Conservation (phyloP, 2,329 filamentous ascomycete genomes). For the Nigrospora sphaerica region DNA sequence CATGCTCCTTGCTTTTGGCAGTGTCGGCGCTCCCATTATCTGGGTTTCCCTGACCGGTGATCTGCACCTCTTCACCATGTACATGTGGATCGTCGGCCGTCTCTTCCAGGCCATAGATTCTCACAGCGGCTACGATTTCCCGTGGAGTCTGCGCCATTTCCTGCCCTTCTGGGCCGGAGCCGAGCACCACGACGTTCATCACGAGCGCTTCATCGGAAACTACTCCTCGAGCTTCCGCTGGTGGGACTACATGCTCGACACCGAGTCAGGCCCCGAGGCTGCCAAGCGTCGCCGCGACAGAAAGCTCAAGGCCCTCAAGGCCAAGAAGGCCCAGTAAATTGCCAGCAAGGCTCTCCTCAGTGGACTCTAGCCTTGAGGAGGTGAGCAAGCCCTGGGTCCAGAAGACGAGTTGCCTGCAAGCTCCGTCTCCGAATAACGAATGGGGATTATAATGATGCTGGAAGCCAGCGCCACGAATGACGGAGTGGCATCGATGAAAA, state of each 20-base stretch:
- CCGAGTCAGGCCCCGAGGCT: constrained; percentile 84
- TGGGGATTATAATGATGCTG: too few species aligned
- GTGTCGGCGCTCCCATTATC: constrained; percentile 73
- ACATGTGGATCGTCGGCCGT: constrained; percentile 86
- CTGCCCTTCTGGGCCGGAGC: constrained; percentile 97
- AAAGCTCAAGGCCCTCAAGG: constrained; percentile 59
- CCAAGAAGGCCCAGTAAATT: constrained; percentile 60
- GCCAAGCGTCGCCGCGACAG: constrained; percentile 75
- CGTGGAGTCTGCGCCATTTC: constrained; percentile 93
- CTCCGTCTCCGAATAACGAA: too few species aligned
- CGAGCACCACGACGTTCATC: constrained; percentile 92
- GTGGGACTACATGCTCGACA: constrained; percentile 95
- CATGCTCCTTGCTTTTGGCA: constrained; percentile 86
- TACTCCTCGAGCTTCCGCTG: constrained; percentile 97
- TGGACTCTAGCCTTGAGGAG: too few species aligned
- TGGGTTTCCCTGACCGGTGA: constrained; percentile 80
- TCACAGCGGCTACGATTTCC: constrained; percentile 97
- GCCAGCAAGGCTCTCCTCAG: neutral
- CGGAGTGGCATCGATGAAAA: too few species aligned
- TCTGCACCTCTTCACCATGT: constrained; percentile 96
- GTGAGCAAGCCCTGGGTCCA: too few species aligned
- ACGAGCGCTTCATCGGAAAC: constrained; percentile 98
- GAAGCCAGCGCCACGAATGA: too few species aligned
- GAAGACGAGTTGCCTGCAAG: too few species aligned
- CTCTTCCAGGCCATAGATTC: constrained; percentile 97